Base-by-base conservation (phyloP, 495 filamentous ascomycete genomes). In the Stereocaulon alpinum region DNA sequence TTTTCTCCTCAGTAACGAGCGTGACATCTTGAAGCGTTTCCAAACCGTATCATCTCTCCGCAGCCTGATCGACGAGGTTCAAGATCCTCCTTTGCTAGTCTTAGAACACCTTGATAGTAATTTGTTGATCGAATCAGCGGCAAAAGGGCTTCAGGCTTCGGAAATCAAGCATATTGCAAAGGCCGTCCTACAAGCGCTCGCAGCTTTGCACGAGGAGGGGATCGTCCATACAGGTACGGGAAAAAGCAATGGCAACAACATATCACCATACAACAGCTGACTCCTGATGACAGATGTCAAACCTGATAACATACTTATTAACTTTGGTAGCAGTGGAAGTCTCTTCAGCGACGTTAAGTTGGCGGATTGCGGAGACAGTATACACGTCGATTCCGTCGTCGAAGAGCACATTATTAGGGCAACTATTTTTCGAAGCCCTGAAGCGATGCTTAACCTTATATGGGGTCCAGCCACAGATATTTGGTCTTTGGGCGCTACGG, bases 401-500 rank as follows among this genome's bases (percentile, higher is more conserved):
- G 29, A 58, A 58, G 40, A 48, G 22, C 22, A 58, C 34, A n/a
- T 58, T 22, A 58, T 59, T 41, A 14, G 34, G n/a, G 44, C 57
- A 6, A 41, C 57, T 22, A 59, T 52, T 27, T 59, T 51, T 44
- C 29, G 47, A 40, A 52, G 44, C 45, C 57, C 47, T 41, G 57
- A 59, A 43, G 57, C 44, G 20, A 37, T 51, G 57, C 40, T 59
- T 7, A 52, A 52, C 27, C 45, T 51, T 30, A 37, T 40, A 14
- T 59, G 57, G 57, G 47, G 44, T 20, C n/a, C 30, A 52, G 27
- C 29, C 12, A 52, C 47, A 43, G 57, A 59, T 44, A 50, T 59
- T 52, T 59, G 57, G 57, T 50, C 57, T 34, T 43, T 59, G 3
- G 57, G 57, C 0, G 47, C 57, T 41, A 50, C 34, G 34, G 57